phyloP scores from a whole-genome alignment of 768 basidiomycete genomes.

The Leccinum obscurum region DNA sequence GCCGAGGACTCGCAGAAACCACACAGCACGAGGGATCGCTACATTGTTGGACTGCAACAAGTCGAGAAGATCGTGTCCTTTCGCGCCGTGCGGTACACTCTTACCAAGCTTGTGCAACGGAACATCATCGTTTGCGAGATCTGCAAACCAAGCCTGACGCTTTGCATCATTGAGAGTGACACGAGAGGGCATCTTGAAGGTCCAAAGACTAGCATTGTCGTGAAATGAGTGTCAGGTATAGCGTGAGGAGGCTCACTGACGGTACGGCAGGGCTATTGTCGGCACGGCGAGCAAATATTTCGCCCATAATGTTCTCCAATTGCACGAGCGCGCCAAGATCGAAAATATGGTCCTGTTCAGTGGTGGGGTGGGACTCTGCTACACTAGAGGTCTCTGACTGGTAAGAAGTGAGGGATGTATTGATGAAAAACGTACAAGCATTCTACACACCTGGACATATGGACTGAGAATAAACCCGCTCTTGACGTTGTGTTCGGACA shows the following conservation, averaged over 20 bases:
- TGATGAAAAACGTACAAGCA: not conserved
- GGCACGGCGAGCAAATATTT: constrained; percentile 64
- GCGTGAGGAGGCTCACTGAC: constrained; percentile 42
- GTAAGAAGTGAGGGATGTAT: not conserved
- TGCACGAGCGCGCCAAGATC: constrained; percentile 53
- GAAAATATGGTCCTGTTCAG: constrained; percentile 45
- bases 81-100: constrained; percentile 83
- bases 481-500: constrained; percentile 65
- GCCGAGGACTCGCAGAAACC: constrained; percentile 86
- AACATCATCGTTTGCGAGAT: constrained; percentile 77
- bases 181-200: constrained; percentile 80
- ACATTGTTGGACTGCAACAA: constrained; percentile 75
- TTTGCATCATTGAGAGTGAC: constrained; percentile 80
- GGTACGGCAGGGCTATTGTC: constrained; percentile 59
- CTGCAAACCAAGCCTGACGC: constrained; percentile 79
- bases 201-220: constrained; percentile 41
- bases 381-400: constrained; percentile 26
- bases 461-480: constrained; percentile 57
- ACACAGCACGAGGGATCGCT: constrained; percentile 78
- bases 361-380: constrained; percentile 17
- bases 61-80: constrained; percentile 82
- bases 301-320: constrained; percentile 74
- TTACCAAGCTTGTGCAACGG: constrained; percentile 81
- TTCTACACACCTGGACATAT: constrained; percentile 55
- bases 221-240: not conserved